Evolutionary conservation across 228 moss, liverwort and hornwort genomes (phyloP), one percentile per base, ranked within the genome.

Genomic region (Sphagnum fallax): DNA sequence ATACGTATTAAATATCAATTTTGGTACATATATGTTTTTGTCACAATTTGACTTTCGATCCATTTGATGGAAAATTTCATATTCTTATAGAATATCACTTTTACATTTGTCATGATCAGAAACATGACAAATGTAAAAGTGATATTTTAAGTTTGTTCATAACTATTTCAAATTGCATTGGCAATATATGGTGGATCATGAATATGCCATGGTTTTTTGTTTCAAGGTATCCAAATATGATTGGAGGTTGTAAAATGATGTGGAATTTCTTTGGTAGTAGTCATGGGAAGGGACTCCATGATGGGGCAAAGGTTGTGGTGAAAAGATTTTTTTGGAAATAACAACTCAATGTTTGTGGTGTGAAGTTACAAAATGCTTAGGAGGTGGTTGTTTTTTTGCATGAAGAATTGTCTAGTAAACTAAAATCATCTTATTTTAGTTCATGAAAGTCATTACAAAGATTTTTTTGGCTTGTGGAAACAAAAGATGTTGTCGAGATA

Each of bases 261-360:
- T 62, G 62, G 62, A 62, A 62, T 18, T 18, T n/a, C 62, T 62
- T 62, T 62, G 62, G 62, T 62, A 62, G 14, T 4, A 4, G 62
- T 16, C 14, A 62, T 62, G 62, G 62, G n/a, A 62, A 62, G 32
- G 62, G 62, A n/a, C 62, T n/a, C 32, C 32, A 18, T n/a, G 62
- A 62, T 16, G 62, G 62, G 6, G 62, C n/a, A 10, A 18, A 18
- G 62, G 62, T 32, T 32, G 32, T 32, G 32, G 32, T 32, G 32
- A 32, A 32, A 32, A 32, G 32, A 32, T 32, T 32, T 32, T 18
- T 18, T 18, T 18, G 18, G 18, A 18, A 18, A 32, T 32, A 32
- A 32, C 32, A 32, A 32, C 0, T 32, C 32, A 32, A 32, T 32
- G 1, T 32, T 32, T 0, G 0, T 32, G 32, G 32, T 32, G 32